Base-by-base conservation (phyloP, 495 filamentous ascomycete genomes). In the Penicillium fimorum region DNA sequence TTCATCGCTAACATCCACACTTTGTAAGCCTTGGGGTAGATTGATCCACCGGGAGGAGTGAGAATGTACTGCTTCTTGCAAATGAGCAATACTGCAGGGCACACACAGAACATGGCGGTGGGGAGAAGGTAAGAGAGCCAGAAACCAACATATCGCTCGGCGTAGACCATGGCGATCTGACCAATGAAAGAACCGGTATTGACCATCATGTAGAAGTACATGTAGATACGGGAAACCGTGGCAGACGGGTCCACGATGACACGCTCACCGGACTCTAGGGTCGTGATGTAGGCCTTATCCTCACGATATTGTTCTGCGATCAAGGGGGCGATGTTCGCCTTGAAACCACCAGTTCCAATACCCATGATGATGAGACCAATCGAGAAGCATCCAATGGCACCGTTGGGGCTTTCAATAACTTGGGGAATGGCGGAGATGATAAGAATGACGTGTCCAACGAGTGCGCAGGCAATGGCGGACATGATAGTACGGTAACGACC, bases 111-210 rank as follows among this genome's bases (percentile, higher is more conserved):
- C 70, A 89, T 18, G 81, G 76, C 58, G 1, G 85, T 87, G 7
- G 86, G 85, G 8, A 89, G 79, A 69, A 82, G 87, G 71, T 86
- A 91, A 13, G 86, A 87, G 51, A 90, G 76, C 78, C 82, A 92
- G 74, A 90, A 92, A 20, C 88, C 88, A 53, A 91, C 84, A 51
- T 88, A 89, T 55, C 86, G 81, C 48, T 72, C 53, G 13, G 71
- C 50, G 47, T 69, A 78, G 61, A 57, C 79, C 58, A 66, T 71
- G 68, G 54, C 54, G 17, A 69, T 62, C 55, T 73, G 55, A 51
- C 65, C 57, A 33, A 50, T 8, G 38, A 84, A 49, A 1, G 79
- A 76, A 7, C 73, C 77, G 13, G 78, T 56, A 44, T 80, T 80
- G 50, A 92, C 85, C 71, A 88, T 86, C 59, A 73, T 41, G 59